phyloP scores from a whole-genome alignment of 176 grass and related monocot species.

The Cocos nucifera region DNA sequence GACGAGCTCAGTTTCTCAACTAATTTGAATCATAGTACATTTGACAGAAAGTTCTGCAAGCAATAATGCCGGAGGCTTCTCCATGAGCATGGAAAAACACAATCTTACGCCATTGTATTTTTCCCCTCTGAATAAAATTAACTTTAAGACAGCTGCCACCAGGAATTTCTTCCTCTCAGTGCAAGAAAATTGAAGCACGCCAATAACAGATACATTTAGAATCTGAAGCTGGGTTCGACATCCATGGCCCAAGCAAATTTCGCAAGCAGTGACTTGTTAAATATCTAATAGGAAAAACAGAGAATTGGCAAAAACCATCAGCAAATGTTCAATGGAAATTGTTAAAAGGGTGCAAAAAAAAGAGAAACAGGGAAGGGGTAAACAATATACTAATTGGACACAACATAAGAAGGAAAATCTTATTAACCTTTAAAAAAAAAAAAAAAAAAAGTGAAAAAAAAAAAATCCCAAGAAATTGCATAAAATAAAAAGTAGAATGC shows the following conservation, averaged over 20 bases:
- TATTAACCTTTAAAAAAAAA: too few species aligned
- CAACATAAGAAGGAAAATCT: too few species aligned
- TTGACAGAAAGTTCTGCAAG: background rate
- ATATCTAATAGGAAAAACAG: slow-evolving; percentile 54
- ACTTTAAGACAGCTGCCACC: background rate
- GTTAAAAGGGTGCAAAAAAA: too few species aligned
- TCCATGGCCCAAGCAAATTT: slow-evolving; percentile 96
- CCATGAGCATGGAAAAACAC: too few species aligned
- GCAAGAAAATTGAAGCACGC: background rate
- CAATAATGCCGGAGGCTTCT: background rate
- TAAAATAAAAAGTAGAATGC: too few species aligned
- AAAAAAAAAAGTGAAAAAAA: too few species aligned
- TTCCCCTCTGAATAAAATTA: too few species aligned
- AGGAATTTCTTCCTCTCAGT: background rate
- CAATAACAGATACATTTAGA: slow-evolving; percentile 30
- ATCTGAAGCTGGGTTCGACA: slow-evolving; percentile 73
- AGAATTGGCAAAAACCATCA: background rate
- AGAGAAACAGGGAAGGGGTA: background rate
- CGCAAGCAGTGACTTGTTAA: slow-evolving; percentile 81
- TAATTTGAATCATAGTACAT: background rate
- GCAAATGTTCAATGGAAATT: too few species aligned
- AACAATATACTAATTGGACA: too few species aligned
- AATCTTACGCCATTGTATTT: too few species aligned
- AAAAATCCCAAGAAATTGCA: too few species aligned
- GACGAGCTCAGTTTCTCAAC: background rate